Evolutionary conservation across 2,329 filamentous ascomycete genomes (phyloP).

Genomic region (Pseudocercospora eumusae): DNA sequence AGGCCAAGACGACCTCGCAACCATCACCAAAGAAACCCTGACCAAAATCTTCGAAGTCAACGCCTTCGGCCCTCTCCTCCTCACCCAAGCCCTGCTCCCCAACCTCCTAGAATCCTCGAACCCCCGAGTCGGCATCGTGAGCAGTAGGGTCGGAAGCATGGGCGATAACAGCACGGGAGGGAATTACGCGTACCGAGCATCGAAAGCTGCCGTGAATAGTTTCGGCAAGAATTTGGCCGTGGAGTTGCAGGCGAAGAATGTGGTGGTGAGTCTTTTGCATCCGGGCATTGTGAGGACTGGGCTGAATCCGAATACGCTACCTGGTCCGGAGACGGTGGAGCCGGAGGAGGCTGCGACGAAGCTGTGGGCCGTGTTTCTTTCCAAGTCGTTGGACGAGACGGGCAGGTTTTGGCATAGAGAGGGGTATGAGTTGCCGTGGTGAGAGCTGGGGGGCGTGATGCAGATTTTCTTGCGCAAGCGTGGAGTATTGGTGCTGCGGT

Average conservation of each 20-base stretch:
- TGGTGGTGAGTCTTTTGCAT: conserved; percentile 48
- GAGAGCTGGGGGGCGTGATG: conserved; percentile 11
- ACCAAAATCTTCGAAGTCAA: conserved; percentile 47
- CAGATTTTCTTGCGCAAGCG: neutral
- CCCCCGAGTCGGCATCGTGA: conserved; percentile 47
- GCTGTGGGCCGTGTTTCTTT: conserved; percentile 45
- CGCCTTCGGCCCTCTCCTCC: conserved; percentile 48
- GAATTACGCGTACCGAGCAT: conserved; percentile 48
- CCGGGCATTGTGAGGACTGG: conserved; percentile 48
- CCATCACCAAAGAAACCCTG: conserved; percentile 37
- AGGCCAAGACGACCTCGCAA: conserved; percentile 40
- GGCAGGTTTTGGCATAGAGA: conserved; percentile 51
- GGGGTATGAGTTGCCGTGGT: conserved; percentile 50
- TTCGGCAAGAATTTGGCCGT: conserved; percentile 49
- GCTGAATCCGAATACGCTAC: conserved; percentile 33
- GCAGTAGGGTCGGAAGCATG: conserved; percentile 48
- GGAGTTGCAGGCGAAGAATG: conserved; percentile 44
- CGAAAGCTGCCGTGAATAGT: conserved; percentile 50
- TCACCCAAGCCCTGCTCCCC: conserved; percentile 49
- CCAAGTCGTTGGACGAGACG: conserved; percentile 45
- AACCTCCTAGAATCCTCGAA: conserved; percentile 40
- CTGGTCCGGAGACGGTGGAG: conserved; percentile 44
- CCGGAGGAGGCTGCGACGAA: conserved; percentile 50
- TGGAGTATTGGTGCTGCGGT: neutral
- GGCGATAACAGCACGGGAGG: conserved; percentile 48